Evolutionary conservation across 257 asterid genomes (phyloP).

Genomic region (Orobanche coerulescens): DNA sequence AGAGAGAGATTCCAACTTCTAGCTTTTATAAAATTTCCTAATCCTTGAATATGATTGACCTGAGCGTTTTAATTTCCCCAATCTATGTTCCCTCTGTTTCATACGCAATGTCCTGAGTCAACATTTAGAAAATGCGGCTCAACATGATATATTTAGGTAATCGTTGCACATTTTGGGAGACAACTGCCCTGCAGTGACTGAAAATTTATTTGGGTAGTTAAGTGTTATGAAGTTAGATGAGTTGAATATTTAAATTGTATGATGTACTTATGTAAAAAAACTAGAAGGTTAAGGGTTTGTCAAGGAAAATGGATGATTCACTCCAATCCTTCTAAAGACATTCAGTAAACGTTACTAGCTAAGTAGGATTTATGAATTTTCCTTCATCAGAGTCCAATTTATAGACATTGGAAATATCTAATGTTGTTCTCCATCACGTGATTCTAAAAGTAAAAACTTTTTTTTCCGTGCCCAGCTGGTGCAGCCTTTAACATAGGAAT

Average conservation of each 20-base stretch:
- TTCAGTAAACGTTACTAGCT: neutral
- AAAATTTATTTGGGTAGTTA: neutral
- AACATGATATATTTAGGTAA: neutral
- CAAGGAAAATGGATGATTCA: neutral
- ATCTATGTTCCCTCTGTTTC: conserved; percentile 11
- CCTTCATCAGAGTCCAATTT: conserved; percentile 3
- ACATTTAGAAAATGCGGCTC: neutral
- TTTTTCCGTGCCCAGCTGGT: conserved; percentile 47
- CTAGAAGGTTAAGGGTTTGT: neutral
- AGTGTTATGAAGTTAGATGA: neutral
- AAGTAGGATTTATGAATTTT: neutral
- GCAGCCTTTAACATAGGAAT: conserved; percentile 93
- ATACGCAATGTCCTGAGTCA: neutral
- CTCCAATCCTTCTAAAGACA: neutral
- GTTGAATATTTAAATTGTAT: neutral
- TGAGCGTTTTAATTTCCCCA: conserved; percentile 10
- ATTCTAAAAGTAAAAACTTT: neutral
- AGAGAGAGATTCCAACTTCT: conserved; percentile 8
- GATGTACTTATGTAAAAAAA: neutral
- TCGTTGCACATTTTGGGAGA: conserved; percentile 5
- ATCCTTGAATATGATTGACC: neutral
- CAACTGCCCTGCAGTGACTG: neutral
- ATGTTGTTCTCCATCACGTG: conserved; percentile 7
- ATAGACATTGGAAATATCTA: conserved; percentile 10
- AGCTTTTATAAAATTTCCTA: conserved; percentile 3